Evolutionary conservation across 257 asterid species (phyloP).

Genomic region (Nicotiana attenuata): DNA sequence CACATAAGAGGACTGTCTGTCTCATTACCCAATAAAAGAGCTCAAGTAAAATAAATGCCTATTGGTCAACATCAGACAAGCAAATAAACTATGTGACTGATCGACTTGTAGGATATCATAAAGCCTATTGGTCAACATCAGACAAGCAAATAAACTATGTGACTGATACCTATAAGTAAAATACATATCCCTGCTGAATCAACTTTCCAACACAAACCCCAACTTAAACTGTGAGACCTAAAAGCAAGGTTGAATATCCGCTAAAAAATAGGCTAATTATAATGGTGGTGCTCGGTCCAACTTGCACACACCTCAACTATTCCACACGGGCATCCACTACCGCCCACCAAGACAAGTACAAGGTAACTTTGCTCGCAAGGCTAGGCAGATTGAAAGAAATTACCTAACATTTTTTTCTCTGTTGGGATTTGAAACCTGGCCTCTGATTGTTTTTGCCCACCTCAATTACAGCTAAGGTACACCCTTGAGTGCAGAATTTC

Average conservation of each 20-base stretch:
- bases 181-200: neutral
- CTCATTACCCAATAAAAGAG: neutral
- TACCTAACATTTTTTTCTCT: too few relatives aligned
- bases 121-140: neutral
- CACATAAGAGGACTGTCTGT: neutral
- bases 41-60: neutral
- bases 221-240: neutral
- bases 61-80: neutral
- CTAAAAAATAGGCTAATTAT: neutral
- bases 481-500: neutral
- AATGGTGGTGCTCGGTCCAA: neutral
- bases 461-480: too few relatives aligned
- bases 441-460: too few relatives aligned
- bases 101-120: neutral
- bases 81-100: neutral
- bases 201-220: neutral
- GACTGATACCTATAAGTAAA: neutral
- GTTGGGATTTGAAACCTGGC: too few relatives aligned
- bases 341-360: too few relatives aligned
- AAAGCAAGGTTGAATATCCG: neutral
- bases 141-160: neutral
- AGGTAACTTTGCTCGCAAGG: too few relatives aligned
- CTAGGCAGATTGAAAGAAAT: too few relatives aligned
- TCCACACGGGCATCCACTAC: neutral
- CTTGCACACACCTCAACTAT: neutral